Conservation (phyloP, 1,284 basidiomycete genomes). For the Pseudozyma tsukubaensis region DNA sequence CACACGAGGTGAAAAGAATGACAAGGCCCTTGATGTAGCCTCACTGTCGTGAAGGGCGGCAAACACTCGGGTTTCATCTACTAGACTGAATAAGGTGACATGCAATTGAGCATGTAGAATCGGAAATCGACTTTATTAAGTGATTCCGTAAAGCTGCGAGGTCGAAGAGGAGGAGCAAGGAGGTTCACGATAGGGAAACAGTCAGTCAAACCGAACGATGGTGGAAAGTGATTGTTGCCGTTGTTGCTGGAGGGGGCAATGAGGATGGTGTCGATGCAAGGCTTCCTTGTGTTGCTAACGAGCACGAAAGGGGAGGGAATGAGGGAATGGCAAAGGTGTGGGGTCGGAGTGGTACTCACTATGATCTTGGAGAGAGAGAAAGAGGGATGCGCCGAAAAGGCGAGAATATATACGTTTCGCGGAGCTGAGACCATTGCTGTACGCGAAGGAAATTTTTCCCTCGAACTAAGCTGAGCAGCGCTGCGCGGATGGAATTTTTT, state of each 20-base stretch:
- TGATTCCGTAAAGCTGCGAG: constrained; percentile 66
- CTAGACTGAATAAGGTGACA: constrained; percentile 67
- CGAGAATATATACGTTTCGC: constrained; percentile 43
- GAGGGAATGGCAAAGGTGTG: constrained; percentile 17
- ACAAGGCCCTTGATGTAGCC: constrained; percentile 56
- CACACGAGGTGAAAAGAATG: constrained; percentile 20
- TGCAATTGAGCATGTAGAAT: constrained; percentile 66
- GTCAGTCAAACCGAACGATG: constrained; percentile 25
- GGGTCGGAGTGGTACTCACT: constrained; percentile 46
- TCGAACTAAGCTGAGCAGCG: constrained; percentile 1
- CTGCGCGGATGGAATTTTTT: constrained; percentile 17
- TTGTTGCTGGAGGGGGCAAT: not conserved
- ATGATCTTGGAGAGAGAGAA: constrained; percentile 54
- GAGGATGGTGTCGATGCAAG: constrained; percentile 1
- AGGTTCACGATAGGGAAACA: constrained; percentile 1
- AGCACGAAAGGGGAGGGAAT: not conserved
- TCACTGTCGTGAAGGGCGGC: constrained; percentile 66
- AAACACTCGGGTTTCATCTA: constrained; percentile 65
- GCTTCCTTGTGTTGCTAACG: not conserved
- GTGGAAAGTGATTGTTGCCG: not conserved
- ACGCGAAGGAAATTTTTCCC: constrained; percentile 16
- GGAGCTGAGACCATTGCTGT: not conserved
- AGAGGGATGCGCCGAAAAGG: constrained; percentile 32
- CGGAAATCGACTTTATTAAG: constrained; percentile 68
- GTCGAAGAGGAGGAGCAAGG: not conserved